Percentiles rank a stretch among this genome's conserved stretches.
Conservation (phyloP, 139 green algal species). For the Auxenochlorella protothecoides region DNA sequence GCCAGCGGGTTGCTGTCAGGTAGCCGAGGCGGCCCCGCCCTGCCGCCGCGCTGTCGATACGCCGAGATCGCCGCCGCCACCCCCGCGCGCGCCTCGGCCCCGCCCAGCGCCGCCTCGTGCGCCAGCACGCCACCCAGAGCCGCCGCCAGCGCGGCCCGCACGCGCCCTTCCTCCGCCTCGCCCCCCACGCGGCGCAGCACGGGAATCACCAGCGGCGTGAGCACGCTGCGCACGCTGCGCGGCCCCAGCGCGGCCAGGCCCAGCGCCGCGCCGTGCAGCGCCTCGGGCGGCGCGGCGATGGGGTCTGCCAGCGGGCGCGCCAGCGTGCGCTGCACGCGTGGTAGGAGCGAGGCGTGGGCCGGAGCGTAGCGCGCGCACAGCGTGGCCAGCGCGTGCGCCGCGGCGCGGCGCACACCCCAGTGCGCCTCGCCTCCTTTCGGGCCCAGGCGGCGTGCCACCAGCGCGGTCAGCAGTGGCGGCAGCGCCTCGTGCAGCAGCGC, state of each 20-base stretch:
- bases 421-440: constrained; percentile 10
- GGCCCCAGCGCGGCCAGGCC: constrained; percentile 57
- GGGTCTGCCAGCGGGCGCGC: constrained; percentile 38
- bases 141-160: no score
- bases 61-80: no score
- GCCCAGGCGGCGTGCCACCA: constrained; percentile 54
- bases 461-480: constrained; percentile 65
- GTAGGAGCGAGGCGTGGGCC: constrained; percentile 49
- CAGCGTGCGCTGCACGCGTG: constrained; percentile 41
- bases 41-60: no score
- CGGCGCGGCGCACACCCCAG: constrained; percentile 37
- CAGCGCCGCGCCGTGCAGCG: constrained; percentile 20
- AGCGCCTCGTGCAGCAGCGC: constrained; percentile 77
- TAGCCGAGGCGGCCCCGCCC: no score
- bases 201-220: constrained; percentile 9
- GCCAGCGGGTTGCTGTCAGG: no score
- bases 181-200: no score
- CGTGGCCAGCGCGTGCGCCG: constrained; percentile 38
- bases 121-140: no score
- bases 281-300: no score
- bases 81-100: no score
- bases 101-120: no score
- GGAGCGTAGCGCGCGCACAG: constrained; percentile 47
- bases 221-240: constrained; percentile 40
- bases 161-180: no score